Evolutionary conservation across 805 yeast species (phyloP).

Genomic region (Torulaspora indica): DNA sequence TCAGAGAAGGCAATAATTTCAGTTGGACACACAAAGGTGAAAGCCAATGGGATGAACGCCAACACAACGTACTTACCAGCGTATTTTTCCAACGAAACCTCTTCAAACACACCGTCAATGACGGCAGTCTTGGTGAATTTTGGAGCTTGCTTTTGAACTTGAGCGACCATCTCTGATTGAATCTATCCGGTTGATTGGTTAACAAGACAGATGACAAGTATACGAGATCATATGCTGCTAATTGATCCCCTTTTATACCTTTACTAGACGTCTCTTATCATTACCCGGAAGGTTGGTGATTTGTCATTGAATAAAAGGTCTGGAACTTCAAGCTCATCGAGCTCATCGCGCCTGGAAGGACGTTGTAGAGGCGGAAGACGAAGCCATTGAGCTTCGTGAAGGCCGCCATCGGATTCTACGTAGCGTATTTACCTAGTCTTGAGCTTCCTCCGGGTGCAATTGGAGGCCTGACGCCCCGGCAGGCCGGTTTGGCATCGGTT

Average conservation of each 20-base stretch:
- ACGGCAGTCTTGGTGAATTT: constrained; percentile 95
- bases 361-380: not conserved
- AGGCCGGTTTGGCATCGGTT: constrained; percentile 1
- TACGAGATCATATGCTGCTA: not conserved
- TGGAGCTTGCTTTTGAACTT: constrained; percentile 95
- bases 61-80: constrained; percentile 97
- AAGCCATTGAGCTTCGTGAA: not conserved
- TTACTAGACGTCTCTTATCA: constrained; percentile 2
- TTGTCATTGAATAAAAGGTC: constrained; percentile 7
- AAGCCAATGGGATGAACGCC: constrained; percentile 97
- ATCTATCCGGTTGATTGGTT: not conserved
- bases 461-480: constrained; percentile 8
- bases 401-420: not conserved
- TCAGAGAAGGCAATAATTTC: constrained; percentile 98
- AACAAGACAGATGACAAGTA: not conserved
- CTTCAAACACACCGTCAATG: constrained; percentile 93
- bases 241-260: constrained; percentile 13
- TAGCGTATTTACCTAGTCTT: constrained; percentile 1
- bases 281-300: constrained; percentile 11
- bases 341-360: not conserved
- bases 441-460: constrained; percentile 3
- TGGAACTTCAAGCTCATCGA: constrained; percentile 7
- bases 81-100: constrained; percentile 88
- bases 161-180: constrained; percentile 66
- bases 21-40: constrained; percentile 99